phyloP scores from a whole-genome alignment of 192 early-diverging fungal genomes.

The Diversispora epigaea region DNA sequence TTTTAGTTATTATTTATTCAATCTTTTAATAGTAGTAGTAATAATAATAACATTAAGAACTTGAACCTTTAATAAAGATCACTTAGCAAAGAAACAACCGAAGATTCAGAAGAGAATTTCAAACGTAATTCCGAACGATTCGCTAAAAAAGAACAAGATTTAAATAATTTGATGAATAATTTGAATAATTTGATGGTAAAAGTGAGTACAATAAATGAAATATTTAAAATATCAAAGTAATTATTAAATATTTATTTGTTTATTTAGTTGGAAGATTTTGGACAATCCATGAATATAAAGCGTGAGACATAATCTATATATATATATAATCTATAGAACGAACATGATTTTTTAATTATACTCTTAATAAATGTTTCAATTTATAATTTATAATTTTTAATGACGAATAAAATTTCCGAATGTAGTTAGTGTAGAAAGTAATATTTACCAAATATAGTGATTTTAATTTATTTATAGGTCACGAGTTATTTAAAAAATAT shows the following conservation, averaged over 20 bases:
- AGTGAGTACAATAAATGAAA: neutral
- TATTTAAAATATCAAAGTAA: neutral
- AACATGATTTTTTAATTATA: no score
- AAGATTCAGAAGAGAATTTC: conserved; percentile 25
- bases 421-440: no score
- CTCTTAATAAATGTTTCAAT: no score
- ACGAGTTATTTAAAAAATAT: no score
- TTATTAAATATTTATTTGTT: neutral
- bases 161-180: conserved; percentile 33
- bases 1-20: neutral
- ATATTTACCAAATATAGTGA: no score
- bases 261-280: conserved; percentile 29
- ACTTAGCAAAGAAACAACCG: neutral
- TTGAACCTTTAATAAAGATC: conserved; percentile 15
- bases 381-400: no score
- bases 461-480: no score
- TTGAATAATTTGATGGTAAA: conserved; percentile 30
- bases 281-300: conserved; percentile 21
- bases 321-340: no score
- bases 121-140: conserved; percentile 34
- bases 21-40: neutral
- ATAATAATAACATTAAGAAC: neutral
- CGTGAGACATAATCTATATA: no score
- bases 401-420: no score
- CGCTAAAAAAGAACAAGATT: conserved; percentile 30